phyloP scores from a whole-genome alignment of 73 alveolate genomes.

The Vitrella brassicaformis region DNA sequence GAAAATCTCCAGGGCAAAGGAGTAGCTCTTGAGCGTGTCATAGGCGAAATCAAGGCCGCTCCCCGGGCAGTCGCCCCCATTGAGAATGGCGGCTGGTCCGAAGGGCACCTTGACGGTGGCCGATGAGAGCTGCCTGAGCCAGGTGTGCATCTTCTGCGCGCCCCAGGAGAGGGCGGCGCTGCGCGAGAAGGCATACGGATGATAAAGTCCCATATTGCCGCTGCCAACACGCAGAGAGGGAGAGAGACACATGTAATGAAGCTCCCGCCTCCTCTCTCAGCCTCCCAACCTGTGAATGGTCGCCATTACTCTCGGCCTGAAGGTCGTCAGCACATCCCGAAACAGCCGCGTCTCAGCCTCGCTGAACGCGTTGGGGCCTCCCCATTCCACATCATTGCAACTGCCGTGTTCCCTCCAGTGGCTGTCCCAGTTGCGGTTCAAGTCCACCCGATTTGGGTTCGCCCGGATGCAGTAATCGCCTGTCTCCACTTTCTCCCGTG shows the following conservation, averaged over 20 bases:
- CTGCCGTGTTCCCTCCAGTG: slow-evolving; percentile 39
- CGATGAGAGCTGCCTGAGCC: too few relatives aligned
- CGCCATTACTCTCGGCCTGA: slow-evolving; percentile 43
- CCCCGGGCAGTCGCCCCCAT: slow-evolving; percentile 51
- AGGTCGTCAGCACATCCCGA: slow-evolving; percentile 17
- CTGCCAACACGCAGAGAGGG: too few relatives aligned
- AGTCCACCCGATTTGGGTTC: slow-evolving; percentile 48
- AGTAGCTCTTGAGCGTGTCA: slow-evolving; percentile 29
- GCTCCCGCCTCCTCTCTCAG: too few relatives aligned
- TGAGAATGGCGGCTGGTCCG: slow-evolving; percentile 46
- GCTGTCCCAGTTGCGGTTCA: slow-evolving; percentile 54
- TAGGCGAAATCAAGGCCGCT: slow-evolving; percentile 53
- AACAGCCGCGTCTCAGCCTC: slow-evolving; percentile 50
- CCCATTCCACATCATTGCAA: not conserved
- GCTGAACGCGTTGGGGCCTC: slow-evolving; percentile 51
- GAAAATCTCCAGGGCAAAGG: slow-evolving; percentile 55
- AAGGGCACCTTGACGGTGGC: too few relatives aligned
- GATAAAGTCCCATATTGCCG: slow-evolving; percentile 36
- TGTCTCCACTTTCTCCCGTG: slow-evolving; percentile 45
- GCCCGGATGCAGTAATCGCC: slow-evolving; percentile 54
- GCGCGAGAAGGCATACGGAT: slow-evolving; percentile 45
- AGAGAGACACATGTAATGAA: too few relatives aligned
- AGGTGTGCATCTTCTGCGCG: too few relatives aligned
- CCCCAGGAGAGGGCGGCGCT: too few relatives aligned
- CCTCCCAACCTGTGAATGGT: slow-evolving; percentile 55